Evolutionary conservation across 2,329 filamentous ascomycete genomes (phyloP), one percentile per base, ranked within the genome.

Genomic region (Periglandula ipomoeae): DNA sequence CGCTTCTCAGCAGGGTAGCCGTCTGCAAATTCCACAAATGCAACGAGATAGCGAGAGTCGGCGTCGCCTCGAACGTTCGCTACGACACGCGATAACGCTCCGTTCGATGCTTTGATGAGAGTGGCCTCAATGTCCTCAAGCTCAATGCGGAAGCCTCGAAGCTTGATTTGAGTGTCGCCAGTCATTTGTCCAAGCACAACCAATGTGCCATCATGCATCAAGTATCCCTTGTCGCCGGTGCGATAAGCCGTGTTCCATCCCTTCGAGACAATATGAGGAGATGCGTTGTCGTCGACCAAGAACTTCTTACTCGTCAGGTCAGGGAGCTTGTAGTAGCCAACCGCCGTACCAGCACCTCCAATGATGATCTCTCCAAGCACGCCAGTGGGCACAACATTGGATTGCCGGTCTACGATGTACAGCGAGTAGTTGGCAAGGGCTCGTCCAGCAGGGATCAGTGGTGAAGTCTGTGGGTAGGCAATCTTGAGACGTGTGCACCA

Each of bases 111-210:
- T 7, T 52, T 40, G 20, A 65, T 17, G 2, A 66, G 54, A 2
- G 51, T 53, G 2, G 44, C 45, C 22, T 57, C 59, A 5, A 66
- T 49, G 6, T 78, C 76, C 3, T 60, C 55, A 0, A 79, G 57
- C 13, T 79, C 73, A 22, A 76, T 66, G 1, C 71, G 64, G 3
- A 70, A 46, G 1, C 71, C 72, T 2, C 64, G 59, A 1, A 77
- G 56, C 53, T 76, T 76, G 52, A 76, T 57, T 39, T 72, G 65
- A 1, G 64, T 69, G 46, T 74, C 70, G 3, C 68, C 69, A 1
- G 50, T 57, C 1, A 70, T 65, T 0, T 71, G 66, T 0, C 69
- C 68, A 5, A 63, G 47, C 26, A 68, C 57, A 1, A 62, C 46
- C 0, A 74, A 53, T 0, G 55, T 51, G 1, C 70, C 70, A 26